Evolutionary conservation across 176 grass and related monocot species (phyloP), one percentile per base, ranked within the genome.

Genomic region (Carex myosuroides): DNA sequence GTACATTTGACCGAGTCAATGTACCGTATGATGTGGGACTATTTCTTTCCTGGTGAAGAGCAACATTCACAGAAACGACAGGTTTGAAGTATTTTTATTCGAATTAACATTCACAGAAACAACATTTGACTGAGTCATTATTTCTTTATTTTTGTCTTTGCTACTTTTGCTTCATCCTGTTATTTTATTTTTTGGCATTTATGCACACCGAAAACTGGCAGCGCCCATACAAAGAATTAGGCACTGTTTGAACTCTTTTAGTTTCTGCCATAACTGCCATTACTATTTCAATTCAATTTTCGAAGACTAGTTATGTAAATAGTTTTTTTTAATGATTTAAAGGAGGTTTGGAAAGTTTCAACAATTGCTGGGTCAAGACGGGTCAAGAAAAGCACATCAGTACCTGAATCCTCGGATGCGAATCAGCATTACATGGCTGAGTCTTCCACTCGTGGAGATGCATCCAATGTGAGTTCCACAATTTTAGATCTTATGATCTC

Each of bases 271-370:
- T 30, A 55, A 53, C 22, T 76, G 1, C 22, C 5, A 21, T 30
- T 32, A 53, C 22, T 76, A 55, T 14, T 76, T 54, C 9, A 72
- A 44, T 42, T 72, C 3, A 72, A 50, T 12, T 72, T 72, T 21
- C 18, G 18, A 72, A 64, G 13, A 81, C 39, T 81, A 26, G 18
- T 66, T 82, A 37, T 13, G 52, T 42, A 62, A 16, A 37, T 32
- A 37, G 39, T 73, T 53, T 4, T 64, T 85, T 85, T 58, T 89
- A 81, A 83, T 21, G 68, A 86, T 87, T 22, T 86, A 70, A 67
- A 94, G 95, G 91, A 98, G 82, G 91, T 94, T 84, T 98, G 94
- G 89, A 98, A 94, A 90, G 92, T 98, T 64, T 98, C 95, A 72
- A 98, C 95, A 85, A 94, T 89, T 83, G 79, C 82, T 79, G 91